Percentiles rank a stretch among this genome's conserved stretches.
phyloP scores from a whole-genome alignment of 257 asterid species.

The Solanum dulcamara region DNA sequence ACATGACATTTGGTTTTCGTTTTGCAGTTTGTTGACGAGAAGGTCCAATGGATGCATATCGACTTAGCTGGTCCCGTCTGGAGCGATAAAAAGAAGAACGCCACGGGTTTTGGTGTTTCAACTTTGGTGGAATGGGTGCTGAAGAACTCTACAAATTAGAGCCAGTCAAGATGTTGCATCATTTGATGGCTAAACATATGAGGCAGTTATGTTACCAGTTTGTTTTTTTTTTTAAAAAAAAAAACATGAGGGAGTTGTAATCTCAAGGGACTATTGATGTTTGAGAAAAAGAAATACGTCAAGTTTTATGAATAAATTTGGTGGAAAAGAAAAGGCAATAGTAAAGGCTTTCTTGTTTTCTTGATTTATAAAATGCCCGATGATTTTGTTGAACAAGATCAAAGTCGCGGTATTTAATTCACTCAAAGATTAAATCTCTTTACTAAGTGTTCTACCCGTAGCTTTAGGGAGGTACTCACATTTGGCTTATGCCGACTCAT shows the following conservation, averaged over 20 bases:
- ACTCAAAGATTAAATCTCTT: not conserved
- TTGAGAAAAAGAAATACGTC: not conserved
- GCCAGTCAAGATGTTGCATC: not conserved
- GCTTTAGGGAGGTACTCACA: not conserved
- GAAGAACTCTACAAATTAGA: conserved; percentile 40
- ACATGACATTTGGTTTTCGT: not conserved
- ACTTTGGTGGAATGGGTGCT: conserved; percentile 91
- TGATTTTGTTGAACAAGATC: not conserved
- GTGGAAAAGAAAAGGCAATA: not conserved
- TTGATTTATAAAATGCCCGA: not conserved
- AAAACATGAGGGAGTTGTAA: not conserved
- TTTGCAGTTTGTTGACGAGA: conserved; percentile 91
- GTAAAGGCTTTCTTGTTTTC: not conserved
- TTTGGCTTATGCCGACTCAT: not conserved
- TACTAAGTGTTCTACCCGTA: too few relatives aligned
- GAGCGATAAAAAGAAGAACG: conserved; percentile 67
- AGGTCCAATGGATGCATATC: conserved; percentile 95
- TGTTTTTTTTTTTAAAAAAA: not conserved
- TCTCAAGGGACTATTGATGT: not conserved
- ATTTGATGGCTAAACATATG: not conserved
- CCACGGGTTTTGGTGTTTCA: conserved; percentile 79
- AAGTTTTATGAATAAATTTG: not conserved
- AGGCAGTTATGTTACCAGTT: not conserved
- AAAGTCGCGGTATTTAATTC: not conserved
- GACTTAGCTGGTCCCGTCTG: conserved; percentile 96